Evolutionary conservation across 495 filamentous ascomycete species (phyloP), one percentile per base, ranked within the genome.

Genomic region (Penicillium fimorum): DNA sequence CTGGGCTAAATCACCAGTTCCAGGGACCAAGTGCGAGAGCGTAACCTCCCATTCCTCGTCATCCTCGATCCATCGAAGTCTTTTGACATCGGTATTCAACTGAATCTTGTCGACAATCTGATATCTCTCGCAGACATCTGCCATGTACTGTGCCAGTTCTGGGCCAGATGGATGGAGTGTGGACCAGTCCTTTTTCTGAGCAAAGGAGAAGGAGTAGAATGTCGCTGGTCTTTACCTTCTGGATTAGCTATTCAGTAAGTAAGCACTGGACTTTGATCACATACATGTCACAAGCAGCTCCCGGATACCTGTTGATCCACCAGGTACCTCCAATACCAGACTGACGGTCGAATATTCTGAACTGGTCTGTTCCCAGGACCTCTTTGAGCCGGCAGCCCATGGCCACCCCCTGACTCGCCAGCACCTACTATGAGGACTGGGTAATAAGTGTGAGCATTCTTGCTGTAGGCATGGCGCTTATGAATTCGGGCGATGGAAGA

Each of bases 271-370:
- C 2, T 27, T 7, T 4, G 5, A 27, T 37, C 40, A 54, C 52
- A 1, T 29, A 77, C 73, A 77, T 64, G 57, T 79, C 76, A 53
- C 81, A 84, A 35, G 82, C 82, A 50, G 77, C 79, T 18, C 84
- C 87, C 2, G 86, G 86, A 67, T 88, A 89, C 35, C 79, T 69
- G 66, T 88, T 88, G 47, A 81, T 79, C 72, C 76, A 81, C 86
- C 86, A 90, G 12, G 86, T 87, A 15, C 87, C 87, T 41, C 87
- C 87, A 55, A 87, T 78, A 6, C 78, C 80, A 2, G 79, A 67
- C 53, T 84, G 78, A 29, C 80, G 69, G 3, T 88, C 86, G 63
- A 89, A 88, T 54, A 90, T 78, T 22, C 80, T 67, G 60, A 88
- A 83, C 55, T 87, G 82, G 61, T 86, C 81, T 53, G 83, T 84